A percentile compares a stretch with the other conserved stretches of the same genome.
phyloP scores from a whole-genome alignment of 345 rosid genomes.

The Noccaea bulbosa region DNA sequence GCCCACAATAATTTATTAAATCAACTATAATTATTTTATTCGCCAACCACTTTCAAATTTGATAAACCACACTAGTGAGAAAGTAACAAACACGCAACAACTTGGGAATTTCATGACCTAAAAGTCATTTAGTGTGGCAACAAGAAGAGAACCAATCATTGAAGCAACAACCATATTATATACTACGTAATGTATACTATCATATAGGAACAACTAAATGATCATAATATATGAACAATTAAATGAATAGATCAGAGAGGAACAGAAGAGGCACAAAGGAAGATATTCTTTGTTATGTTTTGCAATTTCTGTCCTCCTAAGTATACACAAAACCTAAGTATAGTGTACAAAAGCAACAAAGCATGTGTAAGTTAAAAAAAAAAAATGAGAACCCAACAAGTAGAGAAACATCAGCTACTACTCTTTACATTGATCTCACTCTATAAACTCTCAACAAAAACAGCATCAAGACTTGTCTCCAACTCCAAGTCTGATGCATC shows the following conservation, averaged over 20 bases:
- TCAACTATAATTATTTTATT: not conserved
- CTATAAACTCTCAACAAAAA: conserved; percentile 50
- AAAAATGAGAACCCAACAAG: conserved; percentile 16
- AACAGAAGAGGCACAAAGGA: conserved; percentile 19
- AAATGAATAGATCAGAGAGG: not conserved
- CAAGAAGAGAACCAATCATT: not conserved
- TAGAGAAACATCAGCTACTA: conserved; percentile 35
- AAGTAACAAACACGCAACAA: conserved; percentile 28
- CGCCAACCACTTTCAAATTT: conserved; percentile 17
- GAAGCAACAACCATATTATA: not conserved
- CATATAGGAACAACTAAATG: not conserved
- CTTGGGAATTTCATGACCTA: conserved; percentile 11
- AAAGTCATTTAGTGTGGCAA: not conserved
- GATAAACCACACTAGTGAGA: not conserved
- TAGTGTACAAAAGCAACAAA: conserved; percentile 25
- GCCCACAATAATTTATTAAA: conserved; percentile 6
- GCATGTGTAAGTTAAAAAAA: not conserved
- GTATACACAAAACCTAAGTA: conserved; percentile 43
- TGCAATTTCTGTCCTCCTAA: conserved; percentile 33
- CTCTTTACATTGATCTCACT: conserved; percentile 42
- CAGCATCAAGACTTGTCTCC: conserved; percentile 42
- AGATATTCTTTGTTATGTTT: conserved; percentile 29
- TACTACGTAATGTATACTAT: not conserved
- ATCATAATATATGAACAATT: conserved; percentile 1
- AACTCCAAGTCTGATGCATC: conserved; percentile 24